phyloP scores from a whole-genome alignment of 192 early-diverging fungal species.

The Pecoramyces ruminantium region DNA sequence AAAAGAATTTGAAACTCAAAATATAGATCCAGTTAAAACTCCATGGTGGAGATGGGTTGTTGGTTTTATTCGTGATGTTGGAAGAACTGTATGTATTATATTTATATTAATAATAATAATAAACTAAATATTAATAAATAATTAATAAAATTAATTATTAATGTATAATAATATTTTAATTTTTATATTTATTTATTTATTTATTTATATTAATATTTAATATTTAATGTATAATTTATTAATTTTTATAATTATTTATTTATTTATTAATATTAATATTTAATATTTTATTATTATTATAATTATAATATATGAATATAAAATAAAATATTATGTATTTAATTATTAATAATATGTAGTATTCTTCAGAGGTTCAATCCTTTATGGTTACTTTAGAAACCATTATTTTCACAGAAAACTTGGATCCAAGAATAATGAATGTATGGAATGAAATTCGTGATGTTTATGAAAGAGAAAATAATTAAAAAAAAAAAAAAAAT shows the following conservation, averaged over 20 bases:
- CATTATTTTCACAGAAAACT: constrained; percentile 22
- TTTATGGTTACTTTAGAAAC: constrained; percentile 39
- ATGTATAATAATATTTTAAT: too few species aligned
- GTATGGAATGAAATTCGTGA: constrained; percentile 20
- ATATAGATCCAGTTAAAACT: constrained; percentile 6
- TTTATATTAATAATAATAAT: background rate
- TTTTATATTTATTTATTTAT: too few species aligned
- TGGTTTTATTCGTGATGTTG: constrained; percentile 41
- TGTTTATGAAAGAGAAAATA: constrained; percentile 1
- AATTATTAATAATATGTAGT: constrained; percentile 13
- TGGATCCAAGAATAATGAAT: constrained; percentile 23
- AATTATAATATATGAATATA: constrained; percentile 2
- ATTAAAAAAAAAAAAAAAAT: background rate
- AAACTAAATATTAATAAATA: too few species aligned
- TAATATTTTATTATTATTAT: too few species aligned
- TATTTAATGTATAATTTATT: too few species aligned
- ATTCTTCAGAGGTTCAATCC: constrained; percentile 26
- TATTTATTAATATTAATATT: too few species aligned
- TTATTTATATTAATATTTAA: too few species aligned
- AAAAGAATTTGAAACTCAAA: background rate
- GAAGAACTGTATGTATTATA: constrained; percentile 38
- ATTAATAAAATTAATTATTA: too few species aligned
- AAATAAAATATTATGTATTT: too few species aligned
- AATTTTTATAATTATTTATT: too few species aligned
- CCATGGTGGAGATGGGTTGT: constrained; percentile 36